Evolutionary conservation across 768 basidiomycete genomes (phyloP), one percentile per base, ranked within the genome.

Genomic region (Serendipita sp.): DNA sequence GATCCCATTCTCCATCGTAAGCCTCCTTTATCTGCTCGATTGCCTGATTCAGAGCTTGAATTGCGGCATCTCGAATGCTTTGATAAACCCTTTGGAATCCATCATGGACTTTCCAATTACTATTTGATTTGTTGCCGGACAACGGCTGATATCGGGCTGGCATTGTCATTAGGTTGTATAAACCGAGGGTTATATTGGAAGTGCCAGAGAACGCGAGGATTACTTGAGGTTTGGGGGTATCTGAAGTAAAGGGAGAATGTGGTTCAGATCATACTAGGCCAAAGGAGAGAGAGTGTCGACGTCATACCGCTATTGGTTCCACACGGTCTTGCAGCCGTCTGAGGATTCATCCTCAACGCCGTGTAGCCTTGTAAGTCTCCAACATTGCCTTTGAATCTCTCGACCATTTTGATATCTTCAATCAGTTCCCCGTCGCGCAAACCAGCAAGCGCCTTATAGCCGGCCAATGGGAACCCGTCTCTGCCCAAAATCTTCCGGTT

Each of bases 121-220:
- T 3, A 14, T 53, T 14, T 16, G 38, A 17, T 38, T 38, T 14
- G 38, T 14, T 38, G 14, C 14, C 14, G 7, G 38, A 38, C 38
- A 38, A 5, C 14, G 38, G 38, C 64, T 73, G 73, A 31, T 75
- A 69, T 31, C 9, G 24, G 24, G n/a, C n/a, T 11, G 24, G 53
- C 30, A 31, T 9, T 9, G 73, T 70, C 22, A 76, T 72, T 20
- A 82, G 45, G 68, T 83, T 80, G 61, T 80, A 74, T 17, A 80
- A 65, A 4, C 77, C 77, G 61, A 81, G 81, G 60, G 66, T 66
- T 7, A 73, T 42, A 2, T 73, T 73, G 7, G 74, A 69, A 0
- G 81, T 82, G 7, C 82, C 82, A n/a, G 77, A 75, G 65, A 82
- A 77, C 1, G 78, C 74, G n/a, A 82, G 69, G 31, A 83, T 69